Evolutionary conservation across 345 rosid genomes (phyloP).

Genomic region (Hibiscus mutabilis): DNA sequence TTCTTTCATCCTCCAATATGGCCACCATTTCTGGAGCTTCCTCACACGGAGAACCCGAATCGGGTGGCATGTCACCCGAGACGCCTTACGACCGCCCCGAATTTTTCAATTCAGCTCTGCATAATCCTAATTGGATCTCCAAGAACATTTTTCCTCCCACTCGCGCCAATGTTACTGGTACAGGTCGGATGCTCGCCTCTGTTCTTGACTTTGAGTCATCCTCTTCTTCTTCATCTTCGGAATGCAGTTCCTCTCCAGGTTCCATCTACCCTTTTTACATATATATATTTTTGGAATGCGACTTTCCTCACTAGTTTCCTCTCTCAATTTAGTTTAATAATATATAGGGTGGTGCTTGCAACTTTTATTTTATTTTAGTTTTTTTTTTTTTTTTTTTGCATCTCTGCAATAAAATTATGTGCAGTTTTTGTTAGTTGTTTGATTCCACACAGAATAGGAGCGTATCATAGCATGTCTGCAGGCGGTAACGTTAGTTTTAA

Average conservation of each 20-base stretch:
- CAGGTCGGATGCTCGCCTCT: constrained; percentile 63
- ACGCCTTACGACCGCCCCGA: constrained; percentile 64
- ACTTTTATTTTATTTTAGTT: background rate
- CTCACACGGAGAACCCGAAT: constrained; percentile 21
- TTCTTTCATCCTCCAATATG: background rate
- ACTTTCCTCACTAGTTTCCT: background rate
- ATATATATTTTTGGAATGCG: background rate
- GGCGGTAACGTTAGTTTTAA: background rate
- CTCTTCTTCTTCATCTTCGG: constrained; percentile 44
- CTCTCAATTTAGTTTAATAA: background rate
- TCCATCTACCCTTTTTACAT: background rate
- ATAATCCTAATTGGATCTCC: constrained; percentile 88
- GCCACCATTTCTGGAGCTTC: background rate
- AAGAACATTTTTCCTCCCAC: constrained; percentile 65
- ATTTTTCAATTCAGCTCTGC: constrained; percentile 9
- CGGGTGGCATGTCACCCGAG: constrained; percentile 43
- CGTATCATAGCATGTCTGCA: background rate
- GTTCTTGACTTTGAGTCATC: constrained; percentile 58
- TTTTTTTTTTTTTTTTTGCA: too few species aligned
- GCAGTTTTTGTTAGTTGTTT: background rate
- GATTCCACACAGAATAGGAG: background rate
- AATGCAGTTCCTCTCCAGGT: constrained; percentile 44
- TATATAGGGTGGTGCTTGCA: background rate
- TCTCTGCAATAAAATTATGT: background rate
- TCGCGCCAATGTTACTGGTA: constrained; percentile 67